Conservation (phyloP, 768 basidiomycete species). For the Holtermanniella nyarrowii region DNA sequence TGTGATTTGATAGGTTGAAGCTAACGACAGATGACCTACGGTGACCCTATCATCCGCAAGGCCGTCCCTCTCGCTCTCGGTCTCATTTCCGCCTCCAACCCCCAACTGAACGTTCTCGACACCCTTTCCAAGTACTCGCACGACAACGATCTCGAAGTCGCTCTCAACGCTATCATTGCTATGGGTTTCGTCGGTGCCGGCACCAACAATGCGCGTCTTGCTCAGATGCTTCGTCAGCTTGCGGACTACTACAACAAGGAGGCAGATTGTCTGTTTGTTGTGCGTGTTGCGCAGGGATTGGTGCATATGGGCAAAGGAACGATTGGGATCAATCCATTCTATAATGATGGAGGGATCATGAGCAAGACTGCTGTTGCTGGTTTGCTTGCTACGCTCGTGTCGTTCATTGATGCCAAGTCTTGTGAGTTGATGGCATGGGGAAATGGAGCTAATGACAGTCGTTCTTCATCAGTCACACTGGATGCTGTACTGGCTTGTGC, state of each 20-base stretch:
- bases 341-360: constrained; percentile 82
- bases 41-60: constrained; percentile 83
- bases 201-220: constrained; percentile 94
- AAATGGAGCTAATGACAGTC: constrained; percentile 51
- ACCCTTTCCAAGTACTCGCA: constrained; percentile 98
- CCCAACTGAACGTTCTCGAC: constrained; percentile 85
- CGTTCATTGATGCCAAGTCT: constrained; percentile 85
- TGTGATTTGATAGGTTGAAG: not conserved
- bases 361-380: constrained; percentile 81
- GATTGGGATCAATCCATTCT: constrained; percentile 93
- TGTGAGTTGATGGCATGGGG: constrained; percentile 58
- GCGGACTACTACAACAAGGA: constrained; percentile 99
- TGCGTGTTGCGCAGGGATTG: constrained; percentile 78
- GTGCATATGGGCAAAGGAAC: constrained; percentile 99
- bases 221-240: constrained; percentile 92
- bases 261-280: constrained; percentile 90
- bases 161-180: constrained; percentile 92
- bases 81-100: constrained; percentile 89
- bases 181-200: constrained; percentile 98
- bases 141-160: constrained; percentile 94
- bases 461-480: constrained; percentile 92
- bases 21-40: constrained; percentile 86
- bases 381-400: constrained; percentile 71
- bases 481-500: constrained; percentile 94
- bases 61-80: constrained; percentile 89